phyloP scores from a whole-genome alignment of 371 early-diverging fungal genomes.

The Lichtheimia ramosa region DNA sequence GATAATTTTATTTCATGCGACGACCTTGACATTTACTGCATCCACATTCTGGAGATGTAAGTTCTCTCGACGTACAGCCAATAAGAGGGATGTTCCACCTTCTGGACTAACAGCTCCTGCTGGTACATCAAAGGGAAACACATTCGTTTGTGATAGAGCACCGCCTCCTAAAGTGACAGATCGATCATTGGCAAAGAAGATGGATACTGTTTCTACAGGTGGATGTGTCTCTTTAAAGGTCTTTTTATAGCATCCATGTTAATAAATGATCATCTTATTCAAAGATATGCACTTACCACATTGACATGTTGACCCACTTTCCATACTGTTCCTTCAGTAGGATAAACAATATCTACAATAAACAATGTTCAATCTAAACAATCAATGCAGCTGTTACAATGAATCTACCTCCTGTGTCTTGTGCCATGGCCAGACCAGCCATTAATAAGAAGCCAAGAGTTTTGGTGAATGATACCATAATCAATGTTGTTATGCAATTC shows the following conservation, averaged over 20 bases:
- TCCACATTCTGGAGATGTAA: constrained; percentile 29
- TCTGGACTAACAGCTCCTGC: constrained; percentile 17
- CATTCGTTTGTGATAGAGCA: constrained; percentile 12
- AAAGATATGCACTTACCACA: constrained; percentile 17
- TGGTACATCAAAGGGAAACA: constrained; percentile 30
- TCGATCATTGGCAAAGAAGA: constrained; percentile 31
- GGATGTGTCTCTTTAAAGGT: constrained; percentile 10
- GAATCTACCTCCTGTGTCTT: not conserved
- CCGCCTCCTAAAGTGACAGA: constrained; percentile 24
- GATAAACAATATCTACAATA: constrained; percentile 25
- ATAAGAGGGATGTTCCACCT: constrained; percentile 22
- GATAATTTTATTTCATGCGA: not conserved
- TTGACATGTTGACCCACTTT: constrained; percentile 35
- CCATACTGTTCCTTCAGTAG: constrained; percentile 29
- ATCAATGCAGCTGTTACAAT: not conserved
- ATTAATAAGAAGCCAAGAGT: not conserved
- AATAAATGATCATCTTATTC: not conserved
- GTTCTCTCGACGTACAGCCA: constrained; percentile 33
- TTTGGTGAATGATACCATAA: not conserved
- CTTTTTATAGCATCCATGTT: not conserved
- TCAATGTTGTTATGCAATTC: not conserved
- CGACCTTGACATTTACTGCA: constrained; percentile 23
- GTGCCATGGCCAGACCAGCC: not conserved
- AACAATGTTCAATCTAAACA: not conserved
- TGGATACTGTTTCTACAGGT: constrained; percentile 22